Base-by-base conservation (phyloP, 139 green algal genomes). In the Edaphochlamys debaryana region DNA sequence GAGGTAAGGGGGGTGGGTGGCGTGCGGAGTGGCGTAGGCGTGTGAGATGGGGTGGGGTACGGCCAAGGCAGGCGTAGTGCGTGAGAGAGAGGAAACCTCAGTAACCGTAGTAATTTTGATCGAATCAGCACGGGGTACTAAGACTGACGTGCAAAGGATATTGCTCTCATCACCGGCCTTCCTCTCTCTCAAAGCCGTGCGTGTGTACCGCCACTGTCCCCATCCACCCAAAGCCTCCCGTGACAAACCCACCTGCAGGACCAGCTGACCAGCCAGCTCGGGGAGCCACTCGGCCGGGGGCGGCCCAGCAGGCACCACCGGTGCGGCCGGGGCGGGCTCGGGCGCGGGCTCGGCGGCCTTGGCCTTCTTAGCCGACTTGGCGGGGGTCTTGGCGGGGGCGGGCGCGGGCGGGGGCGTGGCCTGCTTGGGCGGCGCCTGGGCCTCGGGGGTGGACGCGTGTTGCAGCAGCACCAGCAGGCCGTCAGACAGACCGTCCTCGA, bases 91-190 rank as follows among this genome's bases (percentile, higher is more conserved):
- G 32, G 48, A 32, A 69, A 85, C 77, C 82, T 92, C 88, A 90
- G 88, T 36, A 92, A 88, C 82, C 88, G 88, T 90, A 92, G 81
- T 89, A 92, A 89, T 32, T 32, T 54, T 9, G 45, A 13, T 85
- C n/a, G 84, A 62, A 41, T 87, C 87, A 56, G 86, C 80, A 90
- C 27, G 41, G 30, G 2, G 41, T 3, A 30, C 40, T 94, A 86
- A 90, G 92, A 87, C 90, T 95, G 92, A 94, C 92, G 92, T 95
- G 92, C 92, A 95, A 71, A 60, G 34, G 23, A 69, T 68, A 87
- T 34, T 74, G 30, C 20, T 66, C n/a, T 95, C 89, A 75, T 94
- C 90, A 92, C 52, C 48, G 85, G 87, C 84, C 82, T 77, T 64
- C 63, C 27, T 37, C 42, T 56, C 29, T 23, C 32, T 4, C 13